These are phyloP conservation scores for Umbelopsis sp. DNA, from an alignment of 192 early-diverging fungal species.

Conservation along the genomic window DNA sequence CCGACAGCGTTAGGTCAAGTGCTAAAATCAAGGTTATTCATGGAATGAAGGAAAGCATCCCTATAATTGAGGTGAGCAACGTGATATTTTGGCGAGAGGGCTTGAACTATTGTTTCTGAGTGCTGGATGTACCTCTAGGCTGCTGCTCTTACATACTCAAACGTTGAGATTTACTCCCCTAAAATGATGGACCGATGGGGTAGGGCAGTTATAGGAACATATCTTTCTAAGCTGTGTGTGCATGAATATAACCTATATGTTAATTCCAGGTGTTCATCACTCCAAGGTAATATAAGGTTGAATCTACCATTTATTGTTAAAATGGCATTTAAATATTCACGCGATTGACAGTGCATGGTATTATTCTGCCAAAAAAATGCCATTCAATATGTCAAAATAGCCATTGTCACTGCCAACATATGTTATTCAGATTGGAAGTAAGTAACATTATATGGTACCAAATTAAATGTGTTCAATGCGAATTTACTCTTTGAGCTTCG, in stretches of 20 bases:
- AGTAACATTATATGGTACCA: background rate
- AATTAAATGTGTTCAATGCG: background rate
- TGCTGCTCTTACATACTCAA: background rate
- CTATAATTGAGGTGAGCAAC: background rate
- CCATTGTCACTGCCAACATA: slow-evolving; percentile 69
- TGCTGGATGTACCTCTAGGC: background rate
- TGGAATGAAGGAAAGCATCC: background rate
- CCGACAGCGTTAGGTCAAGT: background rate
- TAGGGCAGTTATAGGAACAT: background rate
- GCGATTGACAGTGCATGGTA: slow-evolving; percentile 47
- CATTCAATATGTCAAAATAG: slow-evolving; percentile 37
- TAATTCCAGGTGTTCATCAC: slow-evolving; percentile 1
- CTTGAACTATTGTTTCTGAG: background rate
- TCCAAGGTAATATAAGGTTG: background rate
- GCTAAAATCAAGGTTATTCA: background rate
- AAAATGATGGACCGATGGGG: slow-evolving; percentile 11
- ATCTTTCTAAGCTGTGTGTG: no score
- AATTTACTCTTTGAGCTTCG: no score
- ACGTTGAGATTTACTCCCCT: background rate
- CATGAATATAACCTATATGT: background rate
- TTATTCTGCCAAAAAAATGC: slow-evolving; percentile 48
- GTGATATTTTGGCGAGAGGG: no score
- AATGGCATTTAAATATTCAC: background rate
- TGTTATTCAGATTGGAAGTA: slow-evolving; percentile 64
- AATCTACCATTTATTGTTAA: background rate